Percentiles rank a stretch among this genome's conserved stretches.
Evolutionary conservation across 352 stramenopile genomes (phyloP).

Genomic region (Pythium dissimile): DNA sequence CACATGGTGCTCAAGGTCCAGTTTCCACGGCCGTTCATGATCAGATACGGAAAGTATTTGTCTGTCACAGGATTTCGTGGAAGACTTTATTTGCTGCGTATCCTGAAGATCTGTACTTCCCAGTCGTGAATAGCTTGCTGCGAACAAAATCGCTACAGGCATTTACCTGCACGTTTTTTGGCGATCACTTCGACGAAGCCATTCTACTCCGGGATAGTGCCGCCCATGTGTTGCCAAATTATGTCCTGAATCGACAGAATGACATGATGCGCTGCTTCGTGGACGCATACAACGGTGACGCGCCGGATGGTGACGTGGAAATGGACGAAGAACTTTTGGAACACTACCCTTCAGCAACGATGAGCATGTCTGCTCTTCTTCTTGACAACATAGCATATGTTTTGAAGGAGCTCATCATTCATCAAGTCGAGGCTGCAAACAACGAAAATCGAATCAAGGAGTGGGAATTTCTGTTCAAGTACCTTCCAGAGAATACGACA

Average conservation of each 20-base stretch:
- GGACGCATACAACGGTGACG: conserved; percentile 18
- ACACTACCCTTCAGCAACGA: not conserved
- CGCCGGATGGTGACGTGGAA: conserved; percentile 14
- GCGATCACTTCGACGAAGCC: conserved; percentile 18
- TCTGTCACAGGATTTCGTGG: conserved; percentile 26
- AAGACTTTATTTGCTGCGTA: conserved; percentile 24
- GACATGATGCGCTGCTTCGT: conserved; percentile 28
- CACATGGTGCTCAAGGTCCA: conserved; percentile 6
- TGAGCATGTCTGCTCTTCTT: conserved; percentile 25
- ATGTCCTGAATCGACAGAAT: conserved; percentile 26
- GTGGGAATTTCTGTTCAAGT: conserved; percentile 40
- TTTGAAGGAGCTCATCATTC: conserved; percentile 37
- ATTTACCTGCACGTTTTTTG: conserved; percentile 34
- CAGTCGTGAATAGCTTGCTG: conserved; percentile 30
- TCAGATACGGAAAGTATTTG: conserved; percentile 27
- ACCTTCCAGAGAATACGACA: conserved; percentile 27
- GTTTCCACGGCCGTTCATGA: conserved; percentile 23
- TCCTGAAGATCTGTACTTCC: conserved; percentile 32
- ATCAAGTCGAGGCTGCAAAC: conserved; percentile 29
- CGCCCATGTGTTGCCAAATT: conserved; percentile 28
- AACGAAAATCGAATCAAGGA: conserved; percentile 29
- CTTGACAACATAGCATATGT: conserved; percentile 27
- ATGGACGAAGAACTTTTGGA: conserved; percentile 24
- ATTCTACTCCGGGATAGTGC: conserved; percentile 31
- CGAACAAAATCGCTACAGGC: conserved; percentile 7